A percentile compares a stretch with the other conserved stretches of the same genome.
phyloP scores from a whole-genome alignment of 208 protist genomes.

The Acanthamoeba sp. region DNA sequence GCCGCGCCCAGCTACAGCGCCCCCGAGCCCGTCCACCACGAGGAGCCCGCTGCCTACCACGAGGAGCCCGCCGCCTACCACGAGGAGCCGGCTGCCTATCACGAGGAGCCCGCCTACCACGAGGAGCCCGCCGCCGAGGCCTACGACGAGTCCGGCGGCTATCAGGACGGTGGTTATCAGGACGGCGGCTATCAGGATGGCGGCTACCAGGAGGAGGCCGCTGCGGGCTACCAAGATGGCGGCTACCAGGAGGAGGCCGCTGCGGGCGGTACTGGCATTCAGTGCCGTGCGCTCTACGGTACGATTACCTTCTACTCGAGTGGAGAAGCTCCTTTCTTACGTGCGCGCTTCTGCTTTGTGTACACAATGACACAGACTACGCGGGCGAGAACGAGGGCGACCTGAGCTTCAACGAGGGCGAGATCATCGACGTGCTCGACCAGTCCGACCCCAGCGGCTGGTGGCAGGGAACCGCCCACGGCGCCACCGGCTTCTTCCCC shows the following conservation, averaged over 20 bases:
- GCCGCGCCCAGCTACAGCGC: neutral
- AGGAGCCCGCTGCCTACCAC: neutral
- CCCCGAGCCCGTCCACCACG: neutral
- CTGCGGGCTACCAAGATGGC: neutral
- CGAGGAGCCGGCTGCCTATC: neutral
- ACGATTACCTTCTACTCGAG: too few species aligned
- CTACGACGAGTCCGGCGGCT: neutral
- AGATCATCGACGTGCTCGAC: conserved; percentile 5
- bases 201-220: conserved; percentile 2
- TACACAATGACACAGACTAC: neutral
- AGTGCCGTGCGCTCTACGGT: conserved; percentile 34
- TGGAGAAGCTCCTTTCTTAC: too few species aligned
- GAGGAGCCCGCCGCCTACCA: neutral
- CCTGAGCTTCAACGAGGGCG: neutral
- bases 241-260: neutral
- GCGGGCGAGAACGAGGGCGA: neutral
- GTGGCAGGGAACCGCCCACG: conserved; percentile 26
- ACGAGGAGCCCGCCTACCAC: conserved; percentile 14
- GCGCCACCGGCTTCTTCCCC: conserved; percentile 38
- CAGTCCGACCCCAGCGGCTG: conserved; percentile 13
- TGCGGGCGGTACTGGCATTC: neutral
- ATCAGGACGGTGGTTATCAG: neutral
- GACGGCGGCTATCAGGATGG: neutral
- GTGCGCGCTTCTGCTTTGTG: too few species aligned
- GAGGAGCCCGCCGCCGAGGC: neutral